Base-by-base conservation (phyloP, 2,329 filamentous ascomycete genomes). In the Neofusicoccum sp. region DNA sequence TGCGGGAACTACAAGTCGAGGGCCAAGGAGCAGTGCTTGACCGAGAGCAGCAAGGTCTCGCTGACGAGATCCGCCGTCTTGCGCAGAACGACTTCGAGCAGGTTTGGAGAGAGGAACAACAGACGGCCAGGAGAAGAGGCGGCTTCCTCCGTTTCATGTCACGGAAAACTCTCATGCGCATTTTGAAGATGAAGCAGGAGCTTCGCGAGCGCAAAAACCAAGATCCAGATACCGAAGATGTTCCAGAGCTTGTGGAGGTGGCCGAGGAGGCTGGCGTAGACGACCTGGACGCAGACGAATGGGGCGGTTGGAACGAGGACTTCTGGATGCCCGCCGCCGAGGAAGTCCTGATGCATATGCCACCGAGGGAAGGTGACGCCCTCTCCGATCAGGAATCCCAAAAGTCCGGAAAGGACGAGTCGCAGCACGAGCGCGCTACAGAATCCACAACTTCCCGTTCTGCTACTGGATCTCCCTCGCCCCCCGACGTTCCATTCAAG, bases 121-220 rank as follows among this genome's bases (percentile, higher is more conserved):
- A 79, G 60, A 76, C 72, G 0, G 70, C 75, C 58, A 76, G 76
- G 69, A 72, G 79, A 20, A 75, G 77, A 54, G 77, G 73, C 14
- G 78, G 75, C 1, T 84, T 80, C 62, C 77, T 80, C 70, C 70
- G 79, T 6, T 83, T 78, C 65, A 78, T 74, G 43, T 45, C 43
- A 12, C 5, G 26, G 43, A 30, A 26, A 12, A 45, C 43, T 11
- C 12, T 45, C 24, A 45, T 45, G 43, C 43, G 43, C 8, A 11
- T 45, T 7, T 11, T 45, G 4, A 26, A 45, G 43, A 45, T 45
- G 43, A 45, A 45, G 43, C 9, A 14, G 24, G 26, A 30, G 26
- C 28, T 24, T 11, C 12, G 24, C 24, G 43, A 45, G 41, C 16
- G 14, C n/a, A n/a, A n/a, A n/a, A n/a, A n/a, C n/a, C n/a, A n/a